Percentiles rank a stretch among this genome's conserved stretches.
phyloP scores from a whole-genome alignment of 2,329 filamentous ascomycete species.

The Elsinoe necatrix region DNA sequence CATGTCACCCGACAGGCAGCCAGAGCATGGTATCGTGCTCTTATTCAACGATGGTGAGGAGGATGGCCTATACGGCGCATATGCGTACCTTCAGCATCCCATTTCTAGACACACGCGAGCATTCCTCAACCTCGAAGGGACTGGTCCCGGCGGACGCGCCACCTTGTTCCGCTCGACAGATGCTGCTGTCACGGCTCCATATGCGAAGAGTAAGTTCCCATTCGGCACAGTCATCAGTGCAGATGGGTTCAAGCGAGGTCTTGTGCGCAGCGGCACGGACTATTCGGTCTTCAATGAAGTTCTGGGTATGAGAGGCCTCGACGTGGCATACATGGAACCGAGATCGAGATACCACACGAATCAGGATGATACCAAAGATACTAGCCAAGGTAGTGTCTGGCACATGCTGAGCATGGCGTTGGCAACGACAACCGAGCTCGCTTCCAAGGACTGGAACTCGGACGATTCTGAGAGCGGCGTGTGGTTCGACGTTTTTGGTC shows the following conservation, averaged over 20 bases:
- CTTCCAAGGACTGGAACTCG: constrained; percentile 55
- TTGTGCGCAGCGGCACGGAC: constrained; percentile 81
- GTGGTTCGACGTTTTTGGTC: constrained; percentile 91
- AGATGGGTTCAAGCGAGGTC: constrained; percentile 72
- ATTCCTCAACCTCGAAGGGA: constrained; percentile 91
- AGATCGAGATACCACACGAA: constrained; percentile 83
- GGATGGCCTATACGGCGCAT: constrained; percentile 80
- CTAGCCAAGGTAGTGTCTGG: constrained; percentile 66
- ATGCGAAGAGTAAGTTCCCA: constrained; percentile 61
- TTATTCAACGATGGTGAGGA: constrained; percentile 95
- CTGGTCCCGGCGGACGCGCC: constrained; percentile 81
- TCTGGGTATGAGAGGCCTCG: constrained; percentile 76
- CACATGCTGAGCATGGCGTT: constrained; percentile 88
- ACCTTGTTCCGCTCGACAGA: constrained; percentile 84
- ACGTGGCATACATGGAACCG: constrained; percentile 85
- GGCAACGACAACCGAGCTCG: constrained; percentile 62
- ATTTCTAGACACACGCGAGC: constrained; percentile 72
- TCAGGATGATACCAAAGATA: constrained; percentile 75
- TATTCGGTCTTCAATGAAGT: constrained; percentile 73
- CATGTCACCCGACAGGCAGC: constrained; percentile 56
- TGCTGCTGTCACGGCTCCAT: constrained; percentile 72
- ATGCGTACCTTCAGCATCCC: constrained; percentile 74
- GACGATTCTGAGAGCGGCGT: constrained; percentile 57
- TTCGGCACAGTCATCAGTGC: constrained; percentile 75
- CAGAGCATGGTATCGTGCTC: constrained; percentile 70